Evolutionary conservation across 164 flowering plant genomes (phyloP).

Genomic region (Macadamia integrifolia): DNA sequence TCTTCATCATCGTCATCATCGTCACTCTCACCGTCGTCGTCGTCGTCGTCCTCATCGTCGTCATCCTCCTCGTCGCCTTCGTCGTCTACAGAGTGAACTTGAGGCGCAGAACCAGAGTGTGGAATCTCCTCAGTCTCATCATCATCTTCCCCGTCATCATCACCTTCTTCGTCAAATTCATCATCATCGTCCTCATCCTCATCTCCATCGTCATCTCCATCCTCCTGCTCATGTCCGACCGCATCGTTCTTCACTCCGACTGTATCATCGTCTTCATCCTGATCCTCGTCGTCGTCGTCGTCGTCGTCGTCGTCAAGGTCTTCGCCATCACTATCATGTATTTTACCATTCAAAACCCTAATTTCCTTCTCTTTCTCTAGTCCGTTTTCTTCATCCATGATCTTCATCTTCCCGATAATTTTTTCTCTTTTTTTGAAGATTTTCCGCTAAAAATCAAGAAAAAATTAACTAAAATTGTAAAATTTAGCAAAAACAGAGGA

Average conservation of each 20-base stretch:
- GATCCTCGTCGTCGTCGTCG: constrained; percentile 22
- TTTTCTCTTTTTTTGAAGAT: neutral
- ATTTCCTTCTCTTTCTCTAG: constrained; percentile 21
- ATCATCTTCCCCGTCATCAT: neutral
- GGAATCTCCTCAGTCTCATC: constrained; percentile 10
- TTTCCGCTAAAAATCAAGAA: constrained; percentile 3
- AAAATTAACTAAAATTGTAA: constrained; percentile 1
- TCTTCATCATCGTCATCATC: constrained; percentile 35
- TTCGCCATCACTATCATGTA: constrained; percentile 2
- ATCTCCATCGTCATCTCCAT: constrained; percentile 19
- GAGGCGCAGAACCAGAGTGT: constrained; percentile 24
- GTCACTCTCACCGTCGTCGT: constrained; percentile 23
- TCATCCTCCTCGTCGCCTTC: constrained; percentile 8
- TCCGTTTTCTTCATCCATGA: constrained; percentile 24
- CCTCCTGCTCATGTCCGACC: constrained; percentile 17
- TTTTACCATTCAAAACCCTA: constrained; percentile 23
- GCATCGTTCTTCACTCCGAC: constrained; percentile 18
- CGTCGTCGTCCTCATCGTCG: constrained; percentile 2
- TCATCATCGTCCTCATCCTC: constrained; percentile 9
- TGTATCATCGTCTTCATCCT: constrained; percentile 25
- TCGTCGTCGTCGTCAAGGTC: neutral
- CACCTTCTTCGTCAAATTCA: constrained; percentile 19
- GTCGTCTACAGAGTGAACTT: constrained; percentile 10
- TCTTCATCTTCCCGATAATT: constrained; percentile 12
- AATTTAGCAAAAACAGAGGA: constrained; percentile 10